phyloP scores from a whole-genome alignment of 2,329 filamentous ascomycete species.

The Myotisia sp. region DNA sequence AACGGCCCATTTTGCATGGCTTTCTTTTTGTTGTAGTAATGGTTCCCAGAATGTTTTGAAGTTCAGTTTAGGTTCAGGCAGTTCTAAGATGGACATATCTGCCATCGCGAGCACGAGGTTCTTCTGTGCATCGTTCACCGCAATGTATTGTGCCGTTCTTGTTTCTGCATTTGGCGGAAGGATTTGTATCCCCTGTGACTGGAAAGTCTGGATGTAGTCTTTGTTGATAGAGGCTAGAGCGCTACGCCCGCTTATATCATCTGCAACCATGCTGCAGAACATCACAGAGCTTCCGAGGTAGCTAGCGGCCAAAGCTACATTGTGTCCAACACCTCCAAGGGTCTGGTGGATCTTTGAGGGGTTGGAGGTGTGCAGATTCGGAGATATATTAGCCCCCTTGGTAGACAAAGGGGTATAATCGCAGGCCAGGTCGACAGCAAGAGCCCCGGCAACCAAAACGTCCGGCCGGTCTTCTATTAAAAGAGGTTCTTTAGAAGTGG shows the following conservation, averaged over 20 bases:
- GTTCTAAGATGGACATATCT: conserved; percentile 73
- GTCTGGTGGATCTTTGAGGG: conserved; percentile 66
- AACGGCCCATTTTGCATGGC: conserved; percentile 59
- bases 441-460: conserved; percentile 77
- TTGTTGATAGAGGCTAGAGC: conserved; percentile 50
- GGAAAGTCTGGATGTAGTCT: conserved; percentile 46
- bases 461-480: conserved; percentile 35
- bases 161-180: conserved; percentile 39
- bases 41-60: conserved; percentile 46
- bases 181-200: conserved; percentile 47
- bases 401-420: conserved; percentile 47
- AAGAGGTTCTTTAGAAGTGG: neutral
- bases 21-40: conserved; percentile 37
- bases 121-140: conserved; percentile 70
- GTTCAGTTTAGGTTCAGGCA: conserved; percentile 26
- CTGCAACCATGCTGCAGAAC: conserved; percentile 66
- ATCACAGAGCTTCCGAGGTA: conserved; percentile 51
- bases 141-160: conserved; percentile 80
- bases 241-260: conserved; percentile 63
- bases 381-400: conserved; percentile 20
- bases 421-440: conserved; percentile 78
- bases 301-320: conserved; percentile 74
- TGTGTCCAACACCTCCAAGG: conserved; percentile 81
- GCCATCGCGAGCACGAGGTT: conserved; percentile 87
- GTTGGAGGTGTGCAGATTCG: conserved; percentile 63